A percentile compares a stretch with the other conserved stretches of the same genome.
Conservation (phyloP, 108 stramenopile species). For the Ochromonas danica region DNA sequence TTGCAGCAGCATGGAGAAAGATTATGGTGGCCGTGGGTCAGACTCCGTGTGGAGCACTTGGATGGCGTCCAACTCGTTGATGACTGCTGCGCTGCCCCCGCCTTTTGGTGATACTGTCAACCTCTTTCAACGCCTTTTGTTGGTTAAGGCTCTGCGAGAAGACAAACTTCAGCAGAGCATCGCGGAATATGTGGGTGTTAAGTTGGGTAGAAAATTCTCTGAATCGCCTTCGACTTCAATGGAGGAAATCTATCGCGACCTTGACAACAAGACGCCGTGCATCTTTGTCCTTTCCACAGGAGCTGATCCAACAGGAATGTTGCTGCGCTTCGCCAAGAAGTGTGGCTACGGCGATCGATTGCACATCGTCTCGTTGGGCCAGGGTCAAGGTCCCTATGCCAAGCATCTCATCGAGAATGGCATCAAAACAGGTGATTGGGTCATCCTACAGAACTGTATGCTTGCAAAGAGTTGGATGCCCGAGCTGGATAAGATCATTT, state of each 20-base stretch:
- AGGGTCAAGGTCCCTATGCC: constrained; percentile 65
- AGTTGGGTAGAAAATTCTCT: constrained; percentile 53
- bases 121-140: constrained; percentile 39
- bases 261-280: constrained; percentile 61
- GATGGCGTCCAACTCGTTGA: constrained; percentile 36
- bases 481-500: constrained; percentile 52
- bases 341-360: constrained; percentile 56
- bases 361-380: constrained; percentile 61
- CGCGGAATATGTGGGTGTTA: constrained; percentile 47
- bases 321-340: constrained; percentile 61
- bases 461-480: constrained; percentile 65
- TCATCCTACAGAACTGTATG: constrained; percentile 63
- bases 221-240: constrained; percentile 56
- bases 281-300: constrained; percentile 66
- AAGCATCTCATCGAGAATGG: constrained; percentile 52
- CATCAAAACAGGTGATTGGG: constrained; percentile 56
- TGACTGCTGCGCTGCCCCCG: constrained; percentile 7
- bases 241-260: constrained; percentile 61
- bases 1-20: constrained; percentile 21
- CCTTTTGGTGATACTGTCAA: neutral
- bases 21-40: constrained; percentile 29
- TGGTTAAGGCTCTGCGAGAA: constrained; percentile 61
- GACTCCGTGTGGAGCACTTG: constrained; percentile 48
- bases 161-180: constrained; percentile 54
- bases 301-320: constrained; percentile 65